Evolutionary conservation across 2,329 filamentous ascomycete species (phyloP).

Genomic region (Alternaria gansuensis): DNA sequence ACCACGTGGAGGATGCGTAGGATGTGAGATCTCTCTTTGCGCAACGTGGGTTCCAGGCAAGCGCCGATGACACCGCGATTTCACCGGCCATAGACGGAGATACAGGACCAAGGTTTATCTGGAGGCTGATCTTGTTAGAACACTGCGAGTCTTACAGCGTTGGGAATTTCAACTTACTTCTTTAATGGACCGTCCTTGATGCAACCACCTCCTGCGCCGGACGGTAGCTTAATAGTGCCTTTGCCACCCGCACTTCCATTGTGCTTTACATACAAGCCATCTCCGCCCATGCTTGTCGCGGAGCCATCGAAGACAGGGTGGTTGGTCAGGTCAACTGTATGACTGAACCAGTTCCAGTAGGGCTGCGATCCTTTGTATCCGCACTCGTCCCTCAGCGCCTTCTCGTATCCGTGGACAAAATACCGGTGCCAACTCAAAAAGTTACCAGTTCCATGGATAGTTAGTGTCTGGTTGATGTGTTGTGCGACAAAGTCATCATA

Average conservation of each 20-base stretch:
- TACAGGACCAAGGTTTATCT: conserved; percentile 40
- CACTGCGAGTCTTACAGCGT: not conserved
- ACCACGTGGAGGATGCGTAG: conserved; percentile 25
- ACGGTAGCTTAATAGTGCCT: conserved; percentile 23
- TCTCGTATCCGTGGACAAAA: conserved; percentile 50
- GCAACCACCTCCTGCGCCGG: conserved; percentile 37
- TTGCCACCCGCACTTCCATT: conserved; percentile 28
- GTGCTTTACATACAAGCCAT: conserved; percentile 24
- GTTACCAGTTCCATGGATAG: conserved; percentile 33
- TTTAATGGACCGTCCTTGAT: conserved; percentile 37
- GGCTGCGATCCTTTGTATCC: conserved; percentile 50
- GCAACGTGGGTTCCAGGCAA: conserved; percentile 45
- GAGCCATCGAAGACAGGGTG: conserved; percentile 41
- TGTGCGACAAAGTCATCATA: conserved; percentile 43
- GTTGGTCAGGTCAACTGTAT: conserved; percentile 40
- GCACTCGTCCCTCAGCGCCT: conserved; percentile 52
- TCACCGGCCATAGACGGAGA: conserved; percentile 23
- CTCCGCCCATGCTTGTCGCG: conserved; percentile 50
- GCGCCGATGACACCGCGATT: conserved; percentile 22
- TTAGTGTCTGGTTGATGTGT: conserved; percentile 34
- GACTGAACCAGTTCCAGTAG: conserved; percentile 61
- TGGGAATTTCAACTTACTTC: conserved; percentile 30
- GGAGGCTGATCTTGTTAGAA: conserved; percentile 15
- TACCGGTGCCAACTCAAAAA: conserved; percentile 51
- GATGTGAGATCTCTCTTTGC: conserved; percentile 49